Base-by-base conservation (phyloP, 2,329 filamentous ascomycete species). In the Pseudogymnoascus sp. region DNA sequence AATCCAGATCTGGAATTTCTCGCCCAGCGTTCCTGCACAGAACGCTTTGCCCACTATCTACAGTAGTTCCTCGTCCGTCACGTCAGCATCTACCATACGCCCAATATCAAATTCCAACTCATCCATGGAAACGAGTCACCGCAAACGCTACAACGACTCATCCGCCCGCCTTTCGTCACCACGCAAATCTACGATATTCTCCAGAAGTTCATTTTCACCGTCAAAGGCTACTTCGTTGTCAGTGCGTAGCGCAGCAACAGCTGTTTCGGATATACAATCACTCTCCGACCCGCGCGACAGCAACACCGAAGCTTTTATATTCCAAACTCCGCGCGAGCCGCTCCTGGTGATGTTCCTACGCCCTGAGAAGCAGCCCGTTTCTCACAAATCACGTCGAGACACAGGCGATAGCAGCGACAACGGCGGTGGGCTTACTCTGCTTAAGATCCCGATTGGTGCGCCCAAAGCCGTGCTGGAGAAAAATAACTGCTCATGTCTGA, bases 261-360 rank as follows among this genome's bases (percentile, higher is more conserved):
- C 48, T 5, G 35, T 55, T 6, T 33, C 48, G 13, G 48, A 55
- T 5, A 29, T 55, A 15, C 17, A 9, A 9, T 55, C 48, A 5
- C 48, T 55, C 10, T 55, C 48, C 9, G 48, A 55, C 48, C 48
- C 48, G 15, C 29, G 15, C 29, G 33, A 39, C 15, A 62, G 35
- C 21, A 41, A 36, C 29, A 62, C 58, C 6, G 48, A 62, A 27
- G 60, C 60, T 9, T 58, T 29, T 10, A 41, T 58, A 17, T 62
- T 62, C n/a, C 44, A 62, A 51, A 25, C 33, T 6, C 33, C 44
- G 13, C 48, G 58, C 12, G 33, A 62, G 21, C 60, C 60, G 8
- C 21, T 62, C 5, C 33, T 62, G 9, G 60, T 62, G 12, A 12
- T 62, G 13, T 59, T 62, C 60, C 48, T 62, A 7, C 31, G 60